Conservation (phyloP, 176 grass and related monocot genomes). For the Tillandsia fasciculata region DNA sequence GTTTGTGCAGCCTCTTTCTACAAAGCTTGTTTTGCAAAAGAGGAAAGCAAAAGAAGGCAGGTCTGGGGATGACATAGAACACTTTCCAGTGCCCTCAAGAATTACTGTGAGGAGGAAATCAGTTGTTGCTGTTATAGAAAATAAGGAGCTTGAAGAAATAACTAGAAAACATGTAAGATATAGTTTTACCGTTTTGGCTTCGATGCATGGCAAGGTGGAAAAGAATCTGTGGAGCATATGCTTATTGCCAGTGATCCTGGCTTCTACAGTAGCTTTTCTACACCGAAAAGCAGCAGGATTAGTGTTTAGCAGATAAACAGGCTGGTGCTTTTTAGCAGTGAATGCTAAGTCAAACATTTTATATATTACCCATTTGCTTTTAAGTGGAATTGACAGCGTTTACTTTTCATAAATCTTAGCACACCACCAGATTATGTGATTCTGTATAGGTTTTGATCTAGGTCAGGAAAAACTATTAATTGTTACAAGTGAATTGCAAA, state of each 20-base stretch:
- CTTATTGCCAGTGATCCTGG: neutral
- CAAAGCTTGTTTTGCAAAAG: slow-evolving; percentile 91
- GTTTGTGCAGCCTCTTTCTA: slow-evolving; percentile 69
- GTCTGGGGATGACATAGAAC: slow-evolving; percentile 72
- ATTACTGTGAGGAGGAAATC: slow-evolving; percentile 63
- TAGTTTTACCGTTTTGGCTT: slow-evolving; percentile 13
- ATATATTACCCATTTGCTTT: neutral
- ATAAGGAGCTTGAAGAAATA: slow-evolving; percentile 53
- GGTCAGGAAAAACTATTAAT: neutral
- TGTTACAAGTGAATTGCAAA: neutral
- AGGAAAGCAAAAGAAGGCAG: slow-evolving; percentile 96
- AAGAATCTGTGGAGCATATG: neutral
- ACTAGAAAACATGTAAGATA: slow-evolving; percentile 64
- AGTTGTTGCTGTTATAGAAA: slow-evolving; percentile 25
- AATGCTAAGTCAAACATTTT: neutral
- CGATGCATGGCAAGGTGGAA: neutral
- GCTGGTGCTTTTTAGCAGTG: neutral
- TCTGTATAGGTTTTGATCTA: neutral
- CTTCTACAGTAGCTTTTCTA: neutral
- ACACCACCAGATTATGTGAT: neutral
- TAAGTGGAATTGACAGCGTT: neutral
- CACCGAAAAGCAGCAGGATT: neutral
- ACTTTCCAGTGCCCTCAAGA: slow-evolving; percentile 82
- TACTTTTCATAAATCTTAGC: neutral
- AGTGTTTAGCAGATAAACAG: neutral